These are phyloP conservation scores for Cotoneaster glaucophyllus DNA, from an alignment of 306 rosid species.

Conservation along the genomic window DNA sequence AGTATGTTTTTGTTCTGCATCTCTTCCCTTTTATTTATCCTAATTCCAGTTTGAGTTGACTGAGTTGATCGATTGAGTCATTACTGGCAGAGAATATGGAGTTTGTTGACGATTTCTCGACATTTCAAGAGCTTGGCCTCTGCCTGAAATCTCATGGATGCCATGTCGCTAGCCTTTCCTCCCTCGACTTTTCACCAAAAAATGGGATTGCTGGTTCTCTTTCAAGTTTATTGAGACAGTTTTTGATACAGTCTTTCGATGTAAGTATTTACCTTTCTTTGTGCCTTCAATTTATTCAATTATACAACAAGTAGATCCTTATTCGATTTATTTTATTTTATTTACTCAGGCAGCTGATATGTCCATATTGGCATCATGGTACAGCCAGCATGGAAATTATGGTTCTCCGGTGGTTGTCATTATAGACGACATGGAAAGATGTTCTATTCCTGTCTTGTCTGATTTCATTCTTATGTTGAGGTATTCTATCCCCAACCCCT, in stretches of 20 bases:
- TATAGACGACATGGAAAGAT: constrained; percentile 74
- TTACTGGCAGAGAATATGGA: constrained; percentile 73
- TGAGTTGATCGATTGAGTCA: not conserved
- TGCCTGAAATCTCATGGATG: constrained; percentile 75
- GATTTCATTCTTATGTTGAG: constrained; percentile 74
- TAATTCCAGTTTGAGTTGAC: not conserved
- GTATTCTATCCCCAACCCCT: constrained; percentile 31
- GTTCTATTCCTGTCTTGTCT: constrained; percentile 74
- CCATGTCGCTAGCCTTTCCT: constrained; percentile 76
- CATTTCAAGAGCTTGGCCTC: constrained; percentile 75
- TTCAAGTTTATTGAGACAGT: constrained; percentile 67
- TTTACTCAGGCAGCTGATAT: constrained; percentile 70
- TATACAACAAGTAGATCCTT: not conserved
- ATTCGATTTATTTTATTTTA: not conserved
- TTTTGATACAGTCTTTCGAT: constrained; percentile 42
- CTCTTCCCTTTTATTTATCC: not conserved
- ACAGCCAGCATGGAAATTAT: constrained; percentile 61
- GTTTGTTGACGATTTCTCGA: constrained; percentile 74
- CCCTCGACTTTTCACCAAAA: constrained; percentile 58
- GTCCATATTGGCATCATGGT: constrained; percentile 87
- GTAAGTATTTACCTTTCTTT: constrained; percentile 28
- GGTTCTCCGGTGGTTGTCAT: constrained; percentile 67
- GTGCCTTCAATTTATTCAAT: not conserved
- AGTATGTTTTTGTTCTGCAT: constrained; percentile 40
- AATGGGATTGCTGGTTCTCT: constrained; percentile 84